phyloP scores from a whole-genome alignment of 2,329 filamentous ascomycete genomes.

The Xylariaceae sp. region DNA sequence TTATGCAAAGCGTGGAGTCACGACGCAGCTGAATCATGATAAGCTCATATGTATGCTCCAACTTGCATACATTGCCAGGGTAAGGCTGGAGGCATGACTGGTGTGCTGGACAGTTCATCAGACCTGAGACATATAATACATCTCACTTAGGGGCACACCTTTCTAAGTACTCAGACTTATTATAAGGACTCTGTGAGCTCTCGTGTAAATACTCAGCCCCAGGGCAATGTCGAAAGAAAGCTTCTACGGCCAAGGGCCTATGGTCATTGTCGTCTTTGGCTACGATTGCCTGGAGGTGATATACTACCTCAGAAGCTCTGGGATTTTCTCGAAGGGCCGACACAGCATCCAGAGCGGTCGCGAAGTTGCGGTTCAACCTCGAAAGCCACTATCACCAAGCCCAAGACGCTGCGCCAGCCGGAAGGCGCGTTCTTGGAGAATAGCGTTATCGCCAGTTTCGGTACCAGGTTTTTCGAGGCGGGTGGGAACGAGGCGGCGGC shows the following conservation, averaged over 20 bases:
- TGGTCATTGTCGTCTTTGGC: conserved; percentile 13
- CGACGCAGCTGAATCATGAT: no score
- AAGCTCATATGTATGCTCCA: no score
- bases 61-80: no score
- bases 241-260: conserved; percentile 17
- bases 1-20: no score
- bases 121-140: no score
- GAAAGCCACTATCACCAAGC: conserved; percentile 44
- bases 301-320: conserved; percentile 33
- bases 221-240: neutral
- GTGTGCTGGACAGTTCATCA: no score
- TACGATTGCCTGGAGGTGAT: conserved; percentile 34
- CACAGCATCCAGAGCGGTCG: conserved; percentile 39
- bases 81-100: no score
- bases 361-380: conserved; percentile 45
- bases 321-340: conserved; percentile 12
- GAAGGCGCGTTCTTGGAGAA: conserved; percentile 49
- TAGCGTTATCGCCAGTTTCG: conserved; percentile 43
- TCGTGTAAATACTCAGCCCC: neutral
- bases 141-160: no score
- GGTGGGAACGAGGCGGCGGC: conserved; percentile 19
- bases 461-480: conserved; percentile 41
- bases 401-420: conserved; percentile 42
- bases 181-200: no score
- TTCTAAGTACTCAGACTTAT: no score